Base-by-base conservation (phyloP, 2,329 filamentous ascomycete genomes). In the Aspergillus pseudotamarii region DNA sequence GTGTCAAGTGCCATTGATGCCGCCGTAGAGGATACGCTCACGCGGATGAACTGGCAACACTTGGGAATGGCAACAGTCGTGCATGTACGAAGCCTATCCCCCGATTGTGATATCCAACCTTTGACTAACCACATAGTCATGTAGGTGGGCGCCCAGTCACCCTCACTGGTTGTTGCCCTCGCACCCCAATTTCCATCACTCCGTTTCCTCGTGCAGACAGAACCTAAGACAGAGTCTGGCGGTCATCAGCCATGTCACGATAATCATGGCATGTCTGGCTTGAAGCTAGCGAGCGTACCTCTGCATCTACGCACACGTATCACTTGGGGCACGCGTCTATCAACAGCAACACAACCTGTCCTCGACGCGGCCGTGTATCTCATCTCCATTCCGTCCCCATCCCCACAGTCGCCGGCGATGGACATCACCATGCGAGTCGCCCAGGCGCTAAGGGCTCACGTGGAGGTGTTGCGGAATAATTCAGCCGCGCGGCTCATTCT, bases 281-380 rank as follows among this genome's bases (percentile, higher is more conserved):
- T 36, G 34, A 36, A 36, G 14, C 34, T 36, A 36, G 34, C 34
- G 34, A 36, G 12, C 34, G 14, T 36, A 43, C 19, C 38, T 9
- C 38, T 43, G 38, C 38, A 43, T n/a, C 38, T n/a, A 19, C 38
- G 28, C 12, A 5, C 11, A 2, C 34, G 34, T 12, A 36, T 36
- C 12, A 36, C 12, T 36, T 36, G 34, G 34, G 34, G 34, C 1
- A 36, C 34, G 4, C 34, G 34, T 14, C 34, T 14, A 36, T 14
- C 34, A 36, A 36, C 34, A 36, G 28, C 59, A 54, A 30, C 59
- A 6, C 64, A 66, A 46, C 57, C 59, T 10, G 56, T 60, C 23
- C 14, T 58, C 14, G 70, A 78, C 58, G 77, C 75, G 1, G 71
- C 73, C 3, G 70, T 79, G 3, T 80, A 79, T 63, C 72, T 79